Evolutionary conservation across 2,329 filamentous ascomycete species (phyloP), one percentile per base, ranked within the genome.

Genomic region (Hypomyces perniciosus): DNA sequence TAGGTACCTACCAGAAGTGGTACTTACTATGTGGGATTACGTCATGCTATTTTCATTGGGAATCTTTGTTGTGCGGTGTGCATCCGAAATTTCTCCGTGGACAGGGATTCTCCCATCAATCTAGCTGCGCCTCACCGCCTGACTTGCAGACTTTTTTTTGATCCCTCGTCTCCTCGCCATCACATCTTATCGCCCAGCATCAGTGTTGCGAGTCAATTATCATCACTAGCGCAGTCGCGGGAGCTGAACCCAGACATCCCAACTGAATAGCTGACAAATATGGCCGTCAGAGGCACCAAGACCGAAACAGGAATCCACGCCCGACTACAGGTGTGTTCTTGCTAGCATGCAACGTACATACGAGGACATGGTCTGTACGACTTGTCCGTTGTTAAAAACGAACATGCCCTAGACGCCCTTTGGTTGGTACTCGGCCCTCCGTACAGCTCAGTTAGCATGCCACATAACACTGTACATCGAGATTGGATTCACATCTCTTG

Each of bases 301-400:
- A 27, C 55, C 53, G 13, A 55, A 55, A 54, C n/a, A 53, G 58
- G 58, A 51, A 60, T 50, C 44, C 54, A 56, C 44, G 54, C 55
- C 58, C 56, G 56, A 37, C 43, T 27, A 28, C 28, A 26, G 40
- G 43, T 35, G 12, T 12, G 33, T 20, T 20, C 20, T 20, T 20
- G 20, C 20, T 20, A 20, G 20, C 20, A 20, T 20, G 20, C 20
- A 20, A 20, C 20, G 20, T 20, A 35, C 40, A 50, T 50, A 50
- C 47, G 47, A 50, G 47, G 20, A 20, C 20, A 20, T 20, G 20
- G 20, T 20, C 20, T 35, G 33, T 12, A 35, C 8, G 12, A 35
- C 33, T 35, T 35, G 8, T 12, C 33, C 2, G 33, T 12, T 35
- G 33, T 12, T 3, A 35, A 35, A 8, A 8, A 35, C 8, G 33